A percentile compares a stretch with the other conserved stretches of the same genome.
These are phyloP conservation scores for Primulina eburnea DNA, from an alignment of 257 asterid genomes.

Conservation along the genomic window DNA sequence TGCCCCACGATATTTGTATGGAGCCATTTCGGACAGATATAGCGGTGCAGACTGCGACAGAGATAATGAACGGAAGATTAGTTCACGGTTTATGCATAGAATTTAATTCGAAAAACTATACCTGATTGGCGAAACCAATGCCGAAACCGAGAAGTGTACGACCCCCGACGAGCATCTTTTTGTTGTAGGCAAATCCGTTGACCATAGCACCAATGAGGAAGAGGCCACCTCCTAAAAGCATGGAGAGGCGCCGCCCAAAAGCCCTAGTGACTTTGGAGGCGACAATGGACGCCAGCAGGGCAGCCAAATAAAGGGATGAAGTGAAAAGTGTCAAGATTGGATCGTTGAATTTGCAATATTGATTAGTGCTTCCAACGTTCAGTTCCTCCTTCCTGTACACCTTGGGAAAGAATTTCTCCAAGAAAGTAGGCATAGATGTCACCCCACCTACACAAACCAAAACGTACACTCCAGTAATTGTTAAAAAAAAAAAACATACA, in stretches of 20 bases:
- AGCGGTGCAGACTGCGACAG: conserved; percentile 33
- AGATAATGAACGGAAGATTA: too few species aligned
- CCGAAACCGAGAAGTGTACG: conserved; percentile 35
- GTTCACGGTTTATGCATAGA: too few species aligned
- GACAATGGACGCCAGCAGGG: conserved; percentile 9
- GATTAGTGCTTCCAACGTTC: conserved; percentile 5
- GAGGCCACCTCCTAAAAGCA: conserved; percentile 27
- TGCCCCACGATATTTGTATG: conserved; percentile 46
- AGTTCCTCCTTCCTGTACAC: conserved; percentile 20
- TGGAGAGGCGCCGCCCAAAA: conserved; percentile 27
- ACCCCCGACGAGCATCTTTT: conserved; percentile 29
- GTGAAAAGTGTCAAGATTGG: conserved; percentile 23
- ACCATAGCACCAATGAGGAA: conserved; percentile 29
- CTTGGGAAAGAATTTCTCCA: conserved; percentile 31
- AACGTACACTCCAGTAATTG: too few species aligned
- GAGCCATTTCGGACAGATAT: conserved; percentile 48
- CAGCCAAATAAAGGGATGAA: conserved; percentile 39
- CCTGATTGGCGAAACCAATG: conserved; percentile 43
- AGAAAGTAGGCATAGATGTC: conserved; percentile 32
- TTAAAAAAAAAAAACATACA: too few species aligned
- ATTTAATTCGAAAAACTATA: too few species aligned
- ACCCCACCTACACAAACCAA: conserved; percentile 33
- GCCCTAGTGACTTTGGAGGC: conserved; percentile 19
- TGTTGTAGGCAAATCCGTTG: conserved; percentile 23
- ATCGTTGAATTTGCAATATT: conserved; percentile 32